These are phyloP conservation scores for Solanum lycopersicoides DNA, from an alignment of 257 asterid species.

Conservation along the genomic window DNA sequence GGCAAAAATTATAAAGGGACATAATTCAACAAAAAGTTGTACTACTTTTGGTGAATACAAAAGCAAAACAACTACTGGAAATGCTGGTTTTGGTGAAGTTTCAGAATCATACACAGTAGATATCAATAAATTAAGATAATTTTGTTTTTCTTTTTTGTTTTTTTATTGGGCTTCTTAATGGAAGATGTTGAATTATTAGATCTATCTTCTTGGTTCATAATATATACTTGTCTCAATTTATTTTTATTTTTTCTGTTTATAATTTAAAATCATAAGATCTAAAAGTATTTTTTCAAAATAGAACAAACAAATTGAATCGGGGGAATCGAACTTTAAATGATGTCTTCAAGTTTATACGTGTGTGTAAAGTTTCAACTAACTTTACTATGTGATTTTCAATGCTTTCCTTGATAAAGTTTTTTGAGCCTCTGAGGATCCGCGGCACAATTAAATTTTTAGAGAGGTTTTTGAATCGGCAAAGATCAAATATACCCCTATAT, in stretches of 20 bases:
- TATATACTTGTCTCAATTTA: no score
- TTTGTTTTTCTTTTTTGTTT: background rate
- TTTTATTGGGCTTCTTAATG: background rate
- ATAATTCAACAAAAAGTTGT: constrained; percentile 52
- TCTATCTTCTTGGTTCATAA: background rate
- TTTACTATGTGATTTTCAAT: background rate
- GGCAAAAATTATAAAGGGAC: constrained; percentile 39
- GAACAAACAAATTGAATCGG: background rate
- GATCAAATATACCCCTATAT: no score
- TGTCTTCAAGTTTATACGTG: background rate
- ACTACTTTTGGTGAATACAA: constrained; percentile 39
- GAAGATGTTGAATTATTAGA: background rate
- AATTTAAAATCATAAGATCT: background rate
- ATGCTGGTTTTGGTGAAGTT: constrained; percentile 26
- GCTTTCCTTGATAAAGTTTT: background rate
- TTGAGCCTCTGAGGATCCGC: background rate
- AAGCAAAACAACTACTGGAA: background rate
- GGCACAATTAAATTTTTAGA: background rate
- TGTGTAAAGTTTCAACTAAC: background rate
- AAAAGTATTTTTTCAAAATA: accelerated
- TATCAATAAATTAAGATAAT: constrained; percentile 12
- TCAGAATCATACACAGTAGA: constrained; percentile 9
- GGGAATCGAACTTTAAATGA: background rate
- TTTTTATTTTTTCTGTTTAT: no score
- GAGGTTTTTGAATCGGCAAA: background rate